Evolutionary conservation across 768 basidiomycete genomes (phyloP), one percentile per base, ranked within the genome.

Genomic region (Boletus coccyginus): DNA sequence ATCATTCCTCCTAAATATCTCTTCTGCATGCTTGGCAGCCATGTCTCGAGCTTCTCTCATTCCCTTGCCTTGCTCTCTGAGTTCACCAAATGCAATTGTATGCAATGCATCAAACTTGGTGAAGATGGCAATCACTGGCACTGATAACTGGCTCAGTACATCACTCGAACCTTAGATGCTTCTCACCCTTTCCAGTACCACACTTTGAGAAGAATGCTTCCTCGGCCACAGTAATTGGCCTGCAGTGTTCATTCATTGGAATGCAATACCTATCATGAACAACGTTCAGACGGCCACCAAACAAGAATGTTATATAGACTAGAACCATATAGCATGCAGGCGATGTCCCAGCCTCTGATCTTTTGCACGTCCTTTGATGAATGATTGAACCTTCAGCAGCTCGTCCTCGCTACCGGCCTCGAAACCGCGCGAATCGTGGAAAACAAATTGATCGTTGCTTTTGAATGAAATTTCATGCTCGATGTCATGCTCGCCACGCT

Each of bases 381-480:
- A 78, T 3, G 48, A 41, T 44, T 57, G 62, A 24, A 77, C 68
- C 9, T 50, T 63, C 1, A 65, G 50, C 3, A 75, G 52, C 54
- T 77, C 71, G 3, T 60, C 55, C 1, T 24, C 60, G 3, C 58
- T 60, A 5, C 76, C 76, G 19, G 73, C 55, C 60, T 77, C 75
- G 48, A 78, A 75, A 5, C 76, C 77, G 43, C 66, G 53, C 19
- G 77, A 78, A 53, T 78, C 76, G 39, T 78, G 77, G 53, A 78
- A 77, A 21, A 77, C 66, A 58, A 75, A 77, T 3, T 59, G 46
- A 5, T 56, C 61, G 33, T 72, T 73, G 60, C 64, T 73, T 27
- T 41, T 46, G 57, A 73, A 77, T 0, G 8, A 65, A 56, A 49
- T 39, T 29, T 49, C 48, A 13, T 49, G 47, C 11, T 48, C 35